Evolutionary conservation across 2,329 filamentous ascomycete genomes (phyloP).

Genomic region (Fusarium buxicola): DNA sequence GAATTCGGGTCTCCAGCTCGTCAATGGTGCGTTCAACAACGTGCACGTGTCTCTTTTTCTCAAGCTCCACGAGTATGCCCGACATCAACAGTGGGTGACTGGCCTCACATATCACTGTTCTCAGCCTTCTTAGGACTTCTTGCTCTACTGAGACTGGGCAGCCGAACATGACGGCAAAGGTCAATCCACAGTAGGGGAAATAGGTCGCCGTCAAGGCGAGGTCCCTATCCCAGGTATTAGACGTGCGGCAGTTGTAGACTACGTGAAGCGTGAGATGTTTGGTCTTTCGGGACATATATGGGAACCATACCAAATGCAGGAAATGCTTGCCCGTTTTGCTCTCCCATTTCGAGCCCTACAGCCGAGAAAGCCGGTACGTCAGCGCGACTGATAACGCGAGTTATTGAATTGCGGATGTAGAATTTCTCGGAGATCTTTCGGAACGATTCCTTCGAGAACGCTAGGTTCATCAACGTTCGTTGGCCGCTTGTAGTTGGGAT

Average conservation of each 20-base stretch:
- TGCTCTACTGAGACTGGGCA: slow-evolving; percentile 7
- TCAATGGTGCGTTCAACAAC: slow-evolving; percentile 3
- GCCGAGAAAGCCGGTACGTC: slow-evolving; percentile 9
- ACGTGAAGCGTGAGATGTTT: not conserved
- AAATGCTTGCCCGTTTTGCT: not conserved
- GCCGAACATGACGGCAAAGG: slow-evolving; percentile 20
- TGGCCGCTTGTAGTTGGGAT: not conserved
- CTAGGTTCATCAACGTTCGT: not conserved
- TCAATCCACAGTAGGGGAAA: slow-evolving; percentile 1
- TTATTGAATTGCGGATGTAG: slow-evolving; percentile 2
- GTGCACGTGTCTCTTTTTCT: slow-evolving; percentile 2
- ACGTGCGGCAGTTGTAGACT: slow-evolving; percentile 21
- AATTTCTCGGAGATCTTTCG: not conserved
- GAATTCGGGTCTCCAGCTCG: not conserved
- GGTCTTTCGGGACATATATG: not conserved
- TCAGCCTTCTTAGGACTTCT: slow-evolving; percentile 1
- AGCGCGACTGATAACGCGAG: slow-evolving; percentile 2
- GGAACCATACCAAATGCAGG: slow-evolving; percentile 7
- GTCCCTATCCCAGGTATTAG: slow-evolving; percentile 12
- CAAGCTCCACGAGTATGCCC: slow-evolving; percentile 5
- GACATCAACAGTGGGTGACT: slow-evolving; percentile 14
- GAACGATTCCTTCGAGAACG: slow-evolving; percentile 5
- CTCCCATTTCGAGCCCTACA: slow-evolving; percentile 6
- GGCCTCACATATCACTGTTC: not conserved
- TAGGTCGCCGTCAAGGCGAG: slow-evolving; percentile 13